phyloP scores from a whole-genome alignment of 164 flowering plant species.

The Aristolochia fimbriata region DNA sequence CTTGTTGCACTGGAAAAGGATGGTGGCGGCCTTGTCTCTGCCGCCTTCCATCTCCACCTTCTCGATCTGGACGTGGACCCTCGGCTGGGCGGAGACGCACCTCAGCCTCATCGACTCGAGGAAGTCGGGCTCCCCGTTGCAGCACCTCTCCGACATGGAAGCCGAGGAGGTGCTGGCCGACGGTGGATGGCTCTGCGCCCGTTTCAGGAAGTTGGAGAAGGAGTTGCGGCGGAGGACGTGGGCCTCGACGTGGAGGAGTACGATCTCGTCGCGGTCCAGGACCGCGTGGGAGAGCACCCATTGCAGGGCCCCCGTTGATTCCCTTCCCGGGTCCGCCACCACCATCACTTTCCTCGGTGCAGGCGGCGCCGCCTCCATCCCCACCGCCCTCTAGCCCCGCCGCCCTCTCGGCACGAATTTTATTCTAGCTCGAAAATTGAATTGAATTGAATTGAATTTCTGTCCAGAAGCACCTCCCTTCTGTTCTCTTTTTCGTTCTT shows the following conservation, averaged over 20 bases:
- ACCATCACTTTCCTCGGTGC: slow-evolving; percentile 18
- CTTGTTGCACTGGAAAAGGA: slow-evolving; percentile 24
- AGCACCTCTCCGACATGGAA: neutral
- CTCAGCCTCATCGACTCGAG: slow-evolving; percentile 45
- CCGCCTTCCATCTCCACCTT: slow-evolving; percentile 38
- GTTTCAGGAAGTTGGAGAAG: slow-evolving; percentile 31
- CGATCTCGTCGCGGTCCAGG: slow-evolving; percentile 43
- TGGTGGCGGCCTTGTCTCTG: slow-evolving; percentile 38
- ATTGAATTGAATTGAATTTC: too few species aligned
- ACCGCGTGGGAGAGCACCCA: slow-evolving; percentile 57
- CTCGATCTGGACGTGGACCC: slow-evolving; percentile 28
- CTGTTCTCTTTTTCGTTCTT: too few species aligned
- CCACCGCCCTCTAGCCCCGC: neutral
- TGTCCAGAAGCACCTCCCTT: too few species aligned
- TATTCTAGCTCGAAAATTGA: too few species aligned
- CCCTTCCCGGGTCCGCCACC: slow-evolving; percentile 50
- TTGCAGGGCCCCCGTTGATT: slow-evolving; percentile 56
- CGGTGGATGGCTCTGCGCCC: slow-evolving; percentile 3
- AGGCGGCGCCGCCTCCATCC: slow-evolving; percentile 2
- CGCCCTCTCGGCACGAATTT: too few species aligned
- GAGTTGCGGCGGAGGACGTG: slow-evolving; percentile 29
- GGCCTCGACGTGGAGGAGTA: slow-evolving; percentile 47
- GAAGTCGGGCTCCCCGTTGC: slow-evolving; percentile 24
- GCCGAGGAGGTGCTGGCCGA: neutral
- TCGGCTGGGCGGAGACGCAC: slow-evolving; percentile 38